A percentile compares a stretch with the other conserved stretches of the same genome.
Conservation (phyloP, 495 filamentous ascomycete species). For the Physcia stellaris region DNA sequence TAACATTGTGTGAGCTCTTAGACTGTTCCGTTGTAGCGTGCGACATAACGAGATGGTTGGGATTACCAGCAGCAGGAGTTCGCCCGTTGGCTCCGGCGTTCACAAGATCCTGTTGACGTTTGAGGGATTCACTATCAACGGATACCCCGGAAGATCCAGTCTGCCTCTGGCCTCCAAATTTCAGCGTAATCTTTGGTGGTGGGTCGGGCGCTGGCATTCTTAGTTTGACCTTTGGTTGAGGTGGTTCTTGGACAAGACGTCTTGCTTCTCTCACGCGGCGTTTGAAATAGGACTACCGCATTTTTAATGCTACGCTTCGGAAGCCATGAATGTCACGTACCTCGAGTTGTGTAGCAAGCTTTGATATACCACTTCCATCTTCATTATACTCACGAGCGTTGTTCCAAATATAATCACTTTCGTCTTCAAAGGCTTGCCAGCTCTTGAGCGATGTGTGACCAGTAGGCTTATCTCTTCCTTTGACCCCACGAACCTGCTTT, state of each 20-base stretch:
- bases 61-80: slow-evolving; percentile 6
- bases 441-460: slow-evolving; percentile 57
- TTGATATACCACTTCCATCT: slow-evolving; percentile 65
- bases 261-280: slow-evolving; percentile 56
- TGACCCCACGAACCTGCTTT: slow-evolving; percentile 54
- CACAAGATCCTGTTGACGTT: slow-evolving; percentile 33
- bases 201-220: slow-evolving; percentile 50
- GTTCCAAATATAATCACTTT: slow-evolving; percentile 62
- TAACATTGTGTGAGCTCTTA: too few relatives aligned
- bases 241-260: slow-evolving; percentile 43
- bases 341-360: slow-evolving; percentile 60
- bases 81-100: slow-evolving; percentile 31
- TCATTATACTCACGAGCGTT: slow-evolving; percentile 86
- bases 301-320: slow-evolving; percentile 16
- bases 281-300: slow-evolving; percentile 44
- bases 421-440: slow-evolving; percentile 70
- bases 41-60: too few relatives aligned
- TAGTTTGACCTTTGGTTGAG: slow-evolving; percentile 63
- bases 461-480: slow-evolving; percentile 48
- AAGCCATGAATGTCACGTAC: slow-evolving; percentile 27
- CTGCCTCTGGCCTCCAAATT: slow-evolving; percentile 25
- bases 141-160: slow-evolving; percentile 28
- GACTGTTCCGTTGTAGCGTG: too few relatives aligned
- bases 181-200: slow-evolving; percentile 26
- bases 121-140: slow-evolving; percentile 35